Base-by-base conservation (phyloP, 2,329 filamentous ascomycete genomes). In the Cladophialophora chaetospira region DNA sequence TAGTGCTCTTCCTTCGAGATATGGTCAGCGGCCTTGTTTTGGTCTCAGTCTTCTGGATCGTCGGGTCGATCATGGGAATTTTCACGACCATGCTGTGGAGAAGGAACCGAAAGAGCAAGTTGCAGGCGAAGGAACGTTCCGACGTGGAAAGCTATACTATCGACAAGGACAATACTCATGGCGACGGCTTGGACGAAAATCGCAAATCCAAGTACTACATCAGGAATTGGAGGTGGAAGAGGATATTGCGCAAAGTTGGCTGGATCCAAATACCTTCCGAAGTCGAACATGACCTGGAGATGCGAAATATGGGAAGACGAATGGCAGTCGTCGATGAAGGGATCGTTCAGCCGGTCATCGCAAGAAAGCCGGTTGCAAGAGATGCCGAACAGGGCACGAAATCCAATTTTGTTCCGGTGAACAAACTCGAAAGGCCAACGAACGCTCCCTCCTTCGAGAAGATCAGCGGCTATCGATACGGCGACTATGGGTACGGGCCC, bases 391-490 rank as follows among this genome's bases (percentile, higher is more conserved):
- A n/a, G 11, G 23, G 19, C 15, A 51, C 26, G 25, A 21, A 35
- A 11, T 15, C 15, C 9, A 15, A 40, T 33, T 19, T 11, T 28
- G 42, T 5, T 21, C n/a, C n/a, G 3, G 25, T 8, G 17, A 5
- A 43, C 5, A 42, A 42, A 29, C 11, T 15, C 19, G 11, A 21
- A 23, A 28, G 35, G 11, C 48, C 48, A 10, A 42, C 35, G 3
- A 25, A 42, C 17, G 26, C 42, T 19, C 10, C 11, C 21, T 21
- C 35, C 6, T 51, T 51, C 23, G 48, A 51, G 48, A 51, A 51
- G 11, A 23, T 51, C 17, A 35, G 48, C 28, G 48, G 48, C 10
- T 51, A 51, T 33, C 48, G 48, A 29, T 51, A 42, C 13, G 48
- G 48, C 36, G 48, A 43, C 36, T 51, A 28, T 6, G 36, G 23